These are phyloP conservation scores for Citrus maxima DNA, from an alignment of 345 rosid genomes.

Conservation along the genomic window DNA sequence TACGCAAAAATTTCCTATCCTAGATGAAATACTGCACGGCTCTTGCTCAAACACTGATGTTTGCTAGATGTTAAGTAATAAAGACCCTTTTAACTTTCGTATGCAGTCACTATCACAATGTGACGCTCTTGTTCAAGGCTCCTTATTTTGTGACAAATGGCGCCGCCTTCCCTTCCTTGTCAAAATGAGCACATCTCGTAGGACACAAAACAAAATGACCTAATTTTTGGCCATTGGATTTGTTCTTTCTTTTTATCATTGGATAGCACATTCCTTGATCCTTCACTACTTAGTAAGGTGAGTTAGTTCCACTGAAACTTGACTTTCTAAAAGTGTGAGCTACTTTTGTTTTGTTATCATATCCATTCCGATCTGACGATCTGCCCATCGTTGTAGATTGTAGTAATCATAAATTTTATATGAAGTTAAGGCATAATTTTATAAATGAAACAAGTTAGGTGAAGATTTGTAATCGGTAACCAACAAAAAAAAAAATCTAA, in stretches of 20 bases:
- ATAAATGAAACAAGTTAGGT: no score
- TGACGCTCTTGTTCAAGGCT: no score
- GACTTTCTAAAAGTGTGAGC: background rate
- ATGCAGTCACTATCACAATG: background rate
- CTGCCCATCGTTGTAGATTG: no score
- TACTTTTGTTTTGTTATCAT: no score
- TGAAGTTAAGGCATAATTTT: no score
- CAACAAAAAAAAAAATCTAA: no score
- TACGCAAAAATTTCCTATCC: no score
- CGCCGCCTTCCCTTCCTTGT: constrained; percentile 3
- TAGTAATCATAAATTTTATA: no score
- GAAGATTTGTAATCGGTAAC: no score
- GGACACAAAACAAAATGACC: background rate
- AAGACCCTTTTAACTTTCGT: background rate
- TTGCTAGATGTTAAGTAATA: background rate
- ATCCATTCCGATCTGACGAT: no score
- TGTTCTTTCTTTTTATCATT: background rate
- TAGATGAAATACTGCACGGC: background rate
- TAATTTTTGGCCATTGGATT: background rate
- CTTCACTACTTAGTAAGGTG: no score
- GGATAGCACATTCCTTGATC: background rate
- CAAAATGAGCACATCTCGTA: background rate
- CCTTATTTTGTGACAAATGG: background rate
- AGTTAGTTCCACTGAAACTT: background rate
- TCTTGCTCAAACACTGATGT: no score